Percentiles rank a stretch among this genome's conserved stretches.
These are phyloP conservation scores for Penicillium lividum DNA, from an alignment of 495 filamentous ascomycete species.

Conservation along the genomic window DNA sequence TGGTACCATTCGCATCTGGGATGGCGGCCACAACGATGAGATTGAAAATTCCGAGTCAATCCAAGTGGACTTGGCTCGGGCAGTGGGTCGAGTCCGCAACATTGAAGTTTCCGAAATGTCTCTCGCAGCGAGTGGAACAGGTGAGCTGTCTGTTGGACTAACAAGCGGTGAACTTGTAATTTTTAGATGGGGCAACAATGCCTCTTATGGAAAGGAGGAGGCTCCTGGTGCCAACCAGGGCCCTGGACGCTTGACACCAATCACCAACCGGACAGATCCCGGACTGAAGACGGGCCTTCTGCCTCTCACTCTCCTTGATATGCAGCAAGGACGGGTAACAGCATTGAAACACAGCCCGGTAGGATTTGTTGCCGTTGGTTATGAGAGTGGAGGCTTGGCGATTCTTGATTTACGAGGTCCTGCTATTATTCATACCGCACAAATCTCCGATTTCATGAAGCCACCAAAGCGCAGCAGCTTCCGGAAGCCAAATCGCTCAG, in stretches of 20 bases:
- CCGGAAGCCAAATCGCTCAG: constrained; percentile 46
- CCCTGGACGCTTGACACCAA: constrained; percentile 65
- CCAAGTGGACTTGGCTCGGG: constrained; percentile 82
- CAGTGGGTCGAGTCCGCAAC: constrained; percentile 76
- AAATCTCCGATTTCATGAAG: constrained; percentile 66
- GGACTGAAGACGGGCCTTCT: constrained; percentile 77
- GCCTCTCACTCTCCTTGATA: constrained; percentile 77
- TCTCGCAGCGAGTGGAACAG: constrained; percentile 66
- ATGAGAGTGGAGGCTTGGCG: constrained; percentile 72
- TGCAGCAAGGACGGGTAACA: constrained; percentile 75
- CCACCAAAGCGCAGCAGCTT: constrained; percentile 70
- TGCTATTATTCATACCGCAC: constrained; percentile 74
- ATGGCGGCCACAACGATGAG: constrained; percentile 85
- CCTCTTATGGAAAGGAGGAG: constrained; percentile 57
- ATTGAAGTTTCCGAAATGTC: constrained; percentile 74
- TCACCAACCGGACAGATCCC: constrained; percentile 74
- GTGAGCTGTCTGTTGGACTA: constrained; percentile 83
- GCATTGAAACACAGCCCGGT: constrained; percentile 83
- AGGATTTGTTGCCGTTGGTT: constrained; percentile 86
- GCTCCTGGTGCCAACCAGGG: constrained; percentile 54
- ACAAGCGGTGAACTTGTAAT: constrained; percentile 78
- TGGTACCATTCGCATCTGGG: constrained; percentile 85
- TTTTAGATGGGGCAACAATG: constrained; percentile 84
- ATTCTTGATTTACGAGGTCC: constrained; percentile 89
- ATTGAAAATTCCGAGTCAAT: constrained; percentile 82